phyloP scores from a whole-genome alignment of 2,329 filamentous ascomycete genomes.

The Tolypocladium album region DNA sequence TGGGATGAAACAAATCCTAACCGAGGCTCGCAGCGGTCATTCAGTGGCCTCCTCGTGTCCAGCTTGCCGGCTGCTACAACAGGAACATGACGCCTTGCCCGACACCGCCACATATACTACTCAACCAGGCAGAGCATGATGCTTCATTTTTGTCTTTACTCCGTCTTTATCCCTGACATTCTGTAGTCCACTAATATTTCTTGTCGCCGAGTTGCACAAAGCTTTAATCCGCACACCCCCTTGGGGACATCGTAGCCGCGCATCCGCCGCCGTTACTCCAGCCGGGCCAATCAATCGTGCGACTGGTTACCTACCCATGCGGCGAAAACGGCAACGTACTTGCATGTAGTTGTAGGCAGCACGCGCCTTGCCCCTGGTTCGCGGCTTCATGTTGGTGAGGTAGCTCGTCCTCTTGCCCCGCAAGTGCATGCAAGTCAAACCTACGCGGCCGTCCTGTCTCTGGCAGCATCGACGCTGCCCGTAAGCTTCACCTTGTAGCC shows the following conservation, averaged over 20 bases:
- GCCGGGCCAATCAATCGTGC: background rate
- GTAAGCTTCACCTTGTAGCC: background rate
- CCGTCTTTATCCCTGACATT: background rate
- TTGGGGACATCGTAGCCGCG: background rate
- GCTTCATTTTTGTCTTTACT: background rate
- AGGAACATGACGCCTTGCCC: background rate
- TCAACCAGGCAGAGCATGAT: background rate
- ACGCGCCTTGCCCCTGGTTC: background rate
- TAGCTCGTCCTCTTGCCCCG: background rate
- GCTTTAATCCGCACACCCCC: background rate
- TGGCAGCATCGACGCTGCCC: background rate
- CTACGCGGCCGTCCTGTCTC: background rate
- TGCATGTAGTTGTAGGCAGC: background rate
- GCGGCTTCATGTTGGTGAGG: background rate
- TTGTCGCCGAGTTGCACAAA: background rate
- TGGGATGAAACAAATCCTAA: background rate
- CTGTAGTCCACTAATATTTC: background rate
- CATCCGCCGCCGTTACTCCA: background rate
- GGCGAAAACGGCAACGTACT: background rate
- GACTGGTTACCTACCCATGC: background rate
- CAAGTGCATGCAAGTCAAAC: background rate
- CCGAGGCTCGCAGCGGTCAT: background rate
- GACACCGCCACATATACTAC: background rate
- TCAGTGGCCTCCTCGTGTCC: background rate
- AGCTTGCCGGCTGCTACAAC: background rate